A percentile compares a stretch with the other conserved stretches of the same genome.
Evolutionary conservation across 805 yeast genomes (phyloP).

Genomic region (Suhomyces prunicola): DNA sequence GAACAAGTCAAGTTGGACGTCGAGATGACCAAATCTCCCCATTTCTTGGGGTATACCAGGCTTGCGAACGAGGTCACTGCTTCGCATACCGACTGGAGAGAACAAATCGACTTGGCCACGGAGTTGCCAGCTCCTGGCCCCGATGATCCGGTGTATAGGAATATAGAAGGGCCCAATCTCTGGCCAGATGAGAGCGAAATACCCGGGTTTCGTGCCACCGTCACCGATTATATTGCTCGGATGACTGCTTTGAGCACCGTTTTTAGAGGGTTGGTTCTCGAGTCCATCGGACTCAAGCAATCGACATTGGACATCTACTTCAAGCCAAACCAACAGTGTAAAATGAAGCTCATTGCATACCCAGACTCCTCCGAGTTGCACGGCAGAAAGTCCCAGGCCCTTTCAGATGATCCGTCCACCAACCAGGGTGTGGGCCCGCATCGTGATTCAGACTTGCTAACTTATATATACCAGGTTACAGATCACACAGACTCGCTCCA

Average conservation of each 20-base stretch:
- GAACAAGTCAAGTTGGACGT: slow-evolving; percentile 41
- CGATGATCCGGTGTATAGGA: slow-evolving; percentile 42
- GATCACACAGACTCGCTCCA: slow-evolving; percentile 49
- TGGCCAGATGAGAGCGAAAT: slow-evolving; percentile 45
- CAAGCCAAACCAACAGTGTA: slow-evolving; percentile 49
- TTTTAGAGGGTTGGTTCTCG: slow-evolving; percentile 49
- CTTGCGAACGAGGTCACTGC: slow-evolving; percentile 60
- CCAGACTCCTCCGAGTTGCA: slow-evolving; percentile 41
- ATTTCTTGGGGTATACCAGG: slow-evolving; percentile 56
- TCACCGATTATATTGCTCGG: slow-evolving; percentile 41
- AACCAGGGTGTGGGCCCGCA: slow-evolving; percentile 63
- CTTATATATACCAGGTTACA: slow-evolving; percentile 58
- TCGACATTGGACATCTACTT: slow-evolving; percentile 47
- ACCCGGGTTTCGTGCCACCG: slow-evolving; percentile 43
- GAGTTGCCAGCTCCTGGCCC: slow-evolving; percentile 42
- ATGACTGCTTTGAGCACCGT: slow-evolving; percentile 43
- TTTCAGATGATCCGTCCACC: slow-evolving; percentile 27
- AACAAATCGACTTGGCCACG: slow-evolving; percentile 60
- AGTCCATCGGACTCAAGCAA: slow-evolving; percentile 49
- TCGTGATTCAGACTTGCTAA: slow-evolving; percentile 61
- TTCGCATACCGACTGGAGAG: slow-evolving; percentile 53
- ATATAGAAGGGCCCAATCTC: slow-evolving; percentile 55
- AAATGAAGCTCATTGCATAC: slow-evolving; percentile 55
- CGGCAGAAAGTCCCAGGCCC: slow-evolving; percentile 19
- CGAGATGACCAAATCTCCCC: slow-evolving; percentile 56